Base-by-base conservation (phyloP, 1,139 yeast species). In the Kazachstania sp. region DNA sequence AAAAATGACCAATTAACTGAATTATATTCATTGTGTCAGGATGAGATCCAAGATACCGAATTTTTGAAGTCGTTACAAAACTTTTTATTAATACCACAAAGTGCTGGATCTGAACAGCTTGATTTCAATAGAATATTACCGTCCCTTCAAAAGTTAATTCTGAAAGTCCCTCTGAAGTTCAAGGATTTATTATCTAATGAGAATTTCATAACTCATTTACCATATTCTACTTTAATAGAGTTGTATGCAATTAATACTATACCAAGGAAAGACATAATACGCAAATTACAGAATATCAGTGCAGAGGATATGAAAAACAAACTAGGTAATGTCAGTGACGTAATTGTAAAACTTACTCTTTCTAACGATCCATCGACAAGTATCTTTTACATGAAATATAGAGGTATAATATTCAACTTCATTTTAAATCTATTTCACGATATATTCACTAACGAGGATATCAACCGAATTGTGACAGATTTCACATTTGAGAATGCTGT, bases 161-260 rank as follows among this genome's bases (percentile, higher is more conserved):
- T 63, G 1, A 51, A 56, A 30, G 56, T 55, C 45, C 64, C 71
- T 3, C 38, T 49, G n/a, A 53, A 61, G 3, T 53, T 68, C 39
- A 64, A 61, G 41, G 61, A 64, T 3, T 43, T 68, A 2, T 45
- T 67, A 34, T 34, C 53, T 1, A 45, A 55, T 18, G 23, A 20
- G 13, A 20, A 16, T 7, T 39, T 39, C 11, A 26, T 39, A 4
- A 16, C 18, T 3, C 19, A 29, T 16, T 8, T 67, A 15, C 66
- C 67, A 3, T 37, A 61, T 9, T 48, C 49, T 1, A 49, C 57
- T 32, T 46, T 61, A 1, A 48, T 69, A 39, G 67, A 67, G 46
- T 51, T 63, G 12, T 58, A 58, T 35, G 62, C 71, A 0, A 58
- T 67, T 4, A 66, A 65, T 50, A 56, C 57, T 34, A 39, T 56